Evolutionary conservation across 164 flowering plant species (phyloP).

Genomic region (Stephania yunnanensis): DNA sequence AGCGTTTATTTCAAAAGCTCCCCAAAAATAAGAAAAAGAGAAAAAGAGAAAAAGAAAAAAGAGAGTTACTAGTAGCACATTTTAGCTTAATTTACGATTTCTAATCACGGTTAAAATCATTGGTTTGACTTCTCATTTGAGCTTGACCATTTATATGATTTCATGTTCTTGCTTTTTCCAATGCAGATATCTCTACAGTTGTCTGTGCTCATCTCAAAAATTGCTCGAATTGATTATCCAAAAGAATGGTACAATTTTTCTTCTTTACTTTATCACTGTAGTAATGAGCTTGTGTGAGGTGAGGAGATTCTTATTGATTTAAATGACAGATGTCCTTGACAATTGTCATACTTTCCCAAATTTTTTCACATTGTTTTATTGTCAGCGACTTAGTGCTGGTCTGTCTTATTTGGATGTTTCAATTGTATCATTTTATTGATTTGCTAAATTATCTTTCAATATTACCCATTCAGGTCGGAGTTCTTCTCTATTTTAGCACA

Average conservation of each 20-base stretch:
- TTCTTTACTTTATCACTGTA: background rate
- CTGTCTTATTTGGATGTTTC: background rate
- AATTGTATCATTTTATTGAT: background rate
- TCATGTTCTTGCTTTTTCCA: conserved; percentile 3
- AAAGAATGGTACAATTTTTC: conserved; percentile 66
- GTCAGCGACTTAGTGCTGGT: too few species aligned
- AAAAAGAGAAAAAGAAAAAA: too few species aligned
- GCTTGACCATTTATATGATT: background rate
- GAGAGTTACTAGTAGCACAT: too few species aligned
- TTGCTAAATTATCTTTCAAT: conserved; percentile 5
- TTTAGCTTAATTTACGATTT: background rate
- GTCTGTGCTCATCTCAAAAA: conserved; percentile 87
- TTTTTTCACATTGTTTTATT: too few species aligned
- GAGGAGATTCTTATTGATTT: background rate
- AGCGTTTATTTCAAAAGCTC: too few species aligned
- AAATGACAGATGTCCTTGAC: too few species aligned
- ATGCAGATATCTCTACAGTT: conserved; percentile 73
- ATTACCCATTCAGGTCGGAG: conserved; percentile 65
- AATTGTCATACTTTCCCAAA: too few species aligned
- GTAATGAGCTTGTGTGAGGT: background rate
- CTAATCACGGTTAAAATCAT: background rate
- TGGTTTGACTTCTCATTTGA: background rate
- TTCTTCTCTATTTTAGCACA: conserved; percentile 70
- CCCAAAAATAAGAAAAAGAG: too few species aligned
- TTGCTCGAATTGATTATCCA: conserved; percentile 98